Evolutionary conservation across 495 filamentous ascomycete species (phyloP), one percentile per base, ranked within the genome.

Genomic region (Penicillium robsamsonii): DNA sequence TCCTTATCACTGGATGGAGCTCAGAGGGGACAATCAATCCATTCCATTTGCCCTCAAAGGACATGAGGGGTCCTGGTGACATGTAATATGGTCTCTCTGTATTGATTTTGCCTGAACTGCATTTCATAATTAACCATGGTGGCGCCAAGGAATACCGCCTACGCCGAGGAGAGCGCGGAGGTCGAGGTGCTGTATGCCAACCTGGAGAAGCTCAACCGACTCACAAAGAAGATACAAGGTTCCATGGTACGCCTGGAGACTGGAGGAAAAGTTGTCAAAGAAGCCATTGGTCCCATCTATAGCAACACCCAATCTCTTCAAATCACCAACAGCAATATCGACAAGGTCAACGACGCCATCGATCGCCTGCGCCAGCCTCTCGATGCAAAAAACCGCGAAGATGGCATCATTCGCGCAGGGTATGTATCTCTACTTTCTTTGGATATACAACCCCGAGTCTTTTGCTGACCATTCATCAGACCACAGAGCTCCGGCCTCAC

Each of bases 181-280:
- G 85, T 88, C 42, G 85, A 87, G 69, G 84, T 88, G 31, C 70
- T 88, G 17, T 81, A 79, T 57, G 84, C 85, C 46, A 85, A 85
- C 64, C 77, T 86, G 53, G 80, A 83, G 56, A 88, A 87, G 72
- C 78, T 86, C 59, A 84, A 85, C 55, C 66, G 74, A 47, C 82
- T 97, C 63, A 96, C 90, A 30, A 96, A 92, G 74, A 96, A 95
- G 77, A 96, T 99, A 59, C 84, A 92, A 70, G 86, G 89, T 18
- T 95, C 91, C 27, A 79, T 96, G 50, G 84, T 85, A 30, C 84
- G 93, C 62, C 75, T 99, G 12, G 90, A 96, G 59, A 85, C 86
- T 30, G 91, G 88, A 46, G 94, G 91, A 18, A 90, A 91, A 67
- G 91, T 86, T 46, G 91, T 97, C 15, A 87, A 92, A 56, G 87